Conservation (phyloP, 108 stramenopile species). For the Cyclotella choctawhatcheeana region DNA sequence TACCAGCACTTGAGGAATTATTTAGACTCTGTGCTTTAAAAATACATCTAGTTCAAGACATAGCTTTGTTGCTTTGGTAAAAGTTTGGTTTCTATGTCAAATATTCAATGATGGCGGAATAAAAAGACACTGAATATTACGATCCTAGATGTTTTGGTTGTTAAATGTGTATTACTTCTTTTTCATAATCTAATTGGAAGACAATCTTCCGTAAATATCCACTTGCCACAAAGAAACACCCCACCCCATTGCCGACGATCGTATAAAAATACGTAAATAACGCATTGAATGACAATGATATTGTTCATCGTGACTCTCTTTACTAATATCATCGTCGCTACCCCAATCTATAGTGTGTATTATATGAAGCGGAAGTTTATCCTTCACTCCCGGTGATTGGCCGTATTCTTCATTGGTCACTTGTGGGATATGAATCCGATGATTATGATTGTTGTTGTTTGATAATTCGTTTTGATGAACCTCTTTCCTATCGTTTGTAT, state of each 20-base stretch:
- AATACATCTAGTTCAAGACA: too few relatives aligned
- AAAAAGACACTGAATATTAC: too few relatives aligned
- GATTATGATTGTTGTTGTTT: too few relatives aligned
- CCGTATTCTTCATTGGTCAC: conserved; percentile 21
- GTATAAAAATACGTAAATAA: conserved; percentile 63
- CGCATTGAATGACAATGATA: conserved; percentile 29
- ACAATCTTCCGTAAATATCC: conserved; percentile 73
- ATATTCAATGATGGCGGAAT: too few relatives aligned
- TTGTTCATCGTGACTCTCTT: not conserved
- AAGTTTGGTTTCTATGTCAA: too few relatives aligned
- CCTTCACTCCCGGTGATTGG: conserved; percentile 70
- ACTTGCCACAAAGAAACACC: conserved; percentile 83
- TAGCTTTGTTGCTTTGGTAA: too few relatives aligned
- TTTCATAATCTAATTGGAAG: too few relatives aligned
- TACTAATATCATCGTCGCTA: not conserved
- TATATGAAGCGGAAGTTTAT: conserved; percentile 64
- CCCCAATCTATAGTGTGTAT: conserved; percentile 54
- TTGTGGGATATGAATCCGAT: not conserved
- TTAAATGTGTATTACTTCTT: too few relatives aligned
- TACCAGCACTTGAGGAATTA: too few relatives aligned
- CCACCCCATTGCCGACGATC: conserved; percentile 65
- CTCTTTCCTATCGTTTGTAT: conserved; percentile 33
- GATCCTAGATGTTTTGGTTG: too few relatives aligned
- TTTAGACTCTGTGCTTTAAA: too few relatives aligned
- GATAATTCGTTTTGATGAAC: conserved; percentile 19